These are phyloP conservation scores for Dendrobium catenatum DNA, from an alignment of 106 monocot genomes.

Conservation along the genomic window DNA sequence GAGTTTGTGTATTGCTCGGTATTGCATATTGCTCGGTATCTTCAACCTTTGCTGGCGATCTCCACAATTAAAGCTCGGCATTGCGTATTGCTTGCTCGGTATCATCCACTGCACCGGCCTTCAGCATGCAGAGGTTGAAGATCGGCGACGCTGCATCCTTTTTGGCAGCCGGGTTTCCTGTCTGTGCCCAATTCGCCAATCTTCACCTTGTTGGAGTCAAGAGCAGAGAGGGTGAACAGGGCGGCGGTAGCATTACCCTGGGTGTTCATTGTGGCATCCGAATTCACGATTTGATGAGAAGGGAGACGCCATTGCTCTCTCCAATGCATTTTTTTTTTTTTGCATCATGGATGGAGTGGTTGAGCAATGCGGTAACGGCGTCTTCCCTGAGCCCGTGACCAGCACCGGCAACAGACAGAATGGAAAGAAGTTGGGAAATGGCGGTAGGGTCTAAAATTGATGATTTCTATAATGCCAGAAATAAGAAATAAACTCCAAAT, in stretches of 20 bases:
- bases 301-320: constrained; percentile 34
- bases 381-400: constrained; percentile 51
- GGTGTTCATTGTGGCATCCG: constrained; percentile 51
- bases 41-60: constrained; percentile 14
- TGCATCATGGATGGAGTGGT: constrained; percentile 67
- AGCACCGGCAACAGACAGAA: constrained; percentile 4
- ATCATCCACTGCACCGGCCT: constrained; percentile 28
- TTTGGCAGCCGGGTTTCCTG: constrained; percentile 44
- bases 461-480: no score
- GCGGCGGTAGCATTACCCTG: constrained; percentile 75
- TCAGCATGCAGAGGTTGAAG: constrained; percentile 51
- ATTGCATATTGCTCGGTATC: no score
- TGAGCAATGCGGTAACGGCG: constrained; percentile 62
- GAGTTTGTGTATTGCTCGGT: no score
- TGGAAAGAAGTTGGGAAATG: no score
- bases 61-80: constrained; percentile 15
- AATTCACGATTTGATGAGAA: constrained; percentile 51
- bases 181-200: constrained; percentile 55
- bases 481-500: no score
- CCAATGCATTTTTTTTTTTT: constrained; percentile 64
- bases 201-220: constrained; percentile 68
- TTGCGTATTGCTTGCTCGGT: no score
- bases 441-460: no score
- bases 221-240: constrained; percentile 67
- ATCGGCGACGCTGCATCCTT: constrained; percentile 80